Percentiles rank a stretch among this genome's conserved stretches.
Evolutionary conservation across 257 asterid genomes (phyloP).

Genomic region (Lycium barbarum): DNA sequence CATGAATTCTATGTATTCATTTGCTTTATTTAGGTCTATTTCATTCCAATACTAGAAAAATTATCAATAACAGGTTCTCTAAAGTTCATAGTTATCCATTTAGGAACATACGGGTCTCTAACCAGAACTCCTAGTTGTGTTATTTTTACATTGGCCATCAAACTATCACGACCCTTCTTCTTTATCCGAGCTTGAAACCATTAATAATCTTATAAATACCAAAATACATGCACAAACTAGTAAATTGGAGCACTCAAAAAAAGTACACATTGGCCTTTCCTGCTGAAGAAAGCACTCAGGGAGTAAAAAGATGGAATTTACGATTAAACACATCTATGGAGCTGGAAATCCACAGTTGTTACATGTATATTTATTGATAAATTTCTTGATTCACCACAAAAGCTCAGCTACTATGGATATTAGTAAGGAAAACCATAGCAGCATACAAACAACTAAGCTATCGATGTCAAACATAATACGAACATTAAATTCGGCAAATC

Average conservation of each 20-base stretch:
- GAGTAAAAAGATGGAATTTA: neutral
- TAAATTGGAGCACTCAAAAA: neutral
- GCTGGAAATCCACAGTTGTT: neutral
- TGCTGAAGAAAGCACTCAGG: neutral
- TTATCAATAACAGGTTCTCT: neutral
- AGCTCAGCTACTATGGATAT: neutral
- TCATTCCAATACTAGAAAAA: neutral
- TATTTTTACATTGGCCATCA: neutral
- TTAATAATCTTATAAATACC: neutral
- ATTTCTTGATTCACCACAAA: constrained; percentile 14
- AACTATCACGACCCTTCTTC: neutral
- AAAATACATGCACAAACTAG: constrained; percentile 11
- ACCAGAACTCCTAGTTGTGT: neutral
- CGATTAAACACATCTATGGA: neutral
- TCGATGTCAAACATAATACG: neutral
- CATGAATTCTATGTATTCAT: neutral
- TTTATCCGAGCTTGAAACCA: neutral
- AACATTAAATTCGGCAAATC: neutral
- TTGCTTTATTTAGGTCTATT: neutral
- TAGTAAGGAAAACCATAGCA: neutral
- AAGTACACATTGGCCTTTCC: neutral
- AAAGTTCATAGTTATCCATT: neutral
- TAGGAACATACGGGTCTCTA: neutral
- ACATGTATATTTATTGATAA: neutral
- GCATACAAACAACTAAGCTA: neutral